phyloP scores from a whole-genome alignment of 495 filamentous ascomycete species.

The Annulohypoxylon bovei region DNA sequence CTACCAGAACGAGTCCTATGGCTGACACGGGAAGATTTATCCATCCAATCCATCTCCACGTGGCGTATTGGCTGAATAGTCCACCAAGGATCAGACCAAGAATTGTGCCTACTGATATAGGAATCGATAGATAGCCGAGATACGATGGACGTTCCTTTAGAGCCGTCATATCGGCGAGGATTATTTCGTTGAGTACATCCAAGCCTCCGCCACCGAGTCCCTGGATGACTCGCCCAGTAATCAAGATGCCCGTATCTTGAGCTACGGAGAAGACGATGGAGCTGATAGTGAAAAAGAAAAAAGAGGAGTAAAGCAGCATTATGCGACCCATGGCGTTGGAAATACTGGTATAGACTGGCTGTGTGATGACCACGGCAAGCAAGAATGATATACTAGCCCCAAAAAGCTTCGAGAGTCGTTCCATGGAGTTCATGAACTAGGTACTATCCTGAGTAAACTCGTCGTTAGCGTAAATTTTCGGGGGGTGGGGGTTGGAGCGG shows the following conservation, averaged over 20 bases:
- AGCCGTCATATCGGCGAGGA: background rate
- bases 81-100: slow-evolving; percentile 43
- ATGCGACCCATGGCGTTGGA: slow-evolving; percentile 8
- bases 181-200: slow-evolving; percentile 73
- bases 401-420: slow-evolving; percentile 57
- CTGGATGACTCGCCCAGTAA: slow-evolving; percentile 76
- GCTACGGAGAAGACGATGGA: slow-evolving; percentile 12
- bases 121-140: slow-evolving; percentile 43
- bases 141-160: slow-evolving; percentile 47
- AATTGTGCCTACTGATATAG: slow-evolving; percentile 41
- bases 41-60: slow-evolving; percentile 53
- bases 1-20: background rate
- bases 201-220: slow-evolving; percentile 80
- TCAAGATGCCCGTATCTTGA: slow-evolving; percentile 11
- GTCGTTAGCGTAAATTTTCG: no score
- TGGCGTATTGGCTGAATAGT: slow-evolving; percentile 37
- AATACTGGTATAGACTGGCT: slow-evolving; percentile 1
- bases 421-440: background rate
- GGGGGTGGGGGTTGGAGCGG: no score
- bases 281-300: slow-evolving; percentile 8
- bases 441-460: no score
- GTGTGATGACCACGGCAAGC: slow-evolving; percentile 11
- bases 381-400: slow-evolving; percentile 65
- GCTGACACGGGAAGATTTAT: slow-evolving; percentile 45
- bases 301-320: background rate